These are phyloP conservation scores for Globisporangium alternatum DNA, from an alignment of 352 stramenopile genomes.

Conservation along the genomic window DNA sequence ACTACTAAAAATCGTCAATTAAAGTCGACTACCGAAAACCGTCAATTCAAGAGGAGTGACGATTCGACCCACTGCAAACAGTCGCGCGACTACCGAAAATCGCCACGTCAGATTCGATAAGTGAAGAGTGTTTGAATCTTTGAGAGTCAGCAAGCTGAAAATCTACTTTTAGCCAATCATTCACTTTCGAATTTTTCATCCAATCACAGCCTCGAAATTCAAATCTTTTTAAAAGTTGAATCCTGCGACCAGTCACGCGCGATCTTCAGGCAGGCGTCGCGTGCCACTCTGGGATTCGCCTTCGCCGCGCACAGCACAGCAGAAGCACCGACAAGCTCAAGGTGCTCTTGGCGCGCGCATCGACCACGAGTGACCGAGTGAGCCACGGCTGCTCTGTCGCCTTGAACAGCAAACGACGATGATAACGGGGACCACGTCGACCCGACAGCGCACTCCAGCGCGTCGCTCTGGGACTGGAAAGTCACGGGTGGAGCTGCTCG, in stretches of 20 bases:
- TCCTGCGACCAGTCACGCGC: background rate
- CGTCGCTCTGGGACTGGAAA: background rate
- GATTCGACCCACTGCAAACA: too few relatives aligned
- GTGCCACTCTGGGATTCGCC: background rate
- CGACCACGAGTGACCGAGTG: too few relatives aligned
- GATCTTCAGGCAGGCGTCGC: background rate
- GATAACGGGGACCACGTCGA: background rate
- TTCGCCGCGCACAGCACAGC: background rate
- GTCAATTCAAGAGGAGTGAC: too few relatives aligned
- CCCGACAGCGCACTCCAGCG: background rate
- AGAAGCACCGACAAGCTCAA: conserved; percentile 1
- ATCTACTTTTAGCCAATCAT: background rate
- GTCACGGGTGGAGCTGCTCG: background rate
- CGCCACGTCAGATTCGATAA: too few relatives aligned
- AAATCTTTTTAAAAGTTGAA: background rate
- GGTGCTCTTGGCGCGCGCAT: too few relatives aligned
- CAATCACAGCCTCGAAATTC: background rate
- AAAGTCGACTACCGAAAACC: too few relatives aligned
- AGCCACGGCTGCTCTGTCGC: background rate
- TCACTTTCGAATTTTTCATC: background rate
- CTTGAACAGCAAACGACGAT: background rate
- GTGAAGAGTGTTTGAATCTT: too few relatives aligned
- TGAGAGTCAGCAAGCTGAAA: too few relatives aligned
- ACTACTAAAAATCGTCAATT: too few relatives aligned
- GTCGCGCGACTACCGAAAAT: too few relatives aligned